Conservation (phyloP, 2,329 filamentous ascomycete genomes). For the Ophiostoma novo-ulmi region DNA sequence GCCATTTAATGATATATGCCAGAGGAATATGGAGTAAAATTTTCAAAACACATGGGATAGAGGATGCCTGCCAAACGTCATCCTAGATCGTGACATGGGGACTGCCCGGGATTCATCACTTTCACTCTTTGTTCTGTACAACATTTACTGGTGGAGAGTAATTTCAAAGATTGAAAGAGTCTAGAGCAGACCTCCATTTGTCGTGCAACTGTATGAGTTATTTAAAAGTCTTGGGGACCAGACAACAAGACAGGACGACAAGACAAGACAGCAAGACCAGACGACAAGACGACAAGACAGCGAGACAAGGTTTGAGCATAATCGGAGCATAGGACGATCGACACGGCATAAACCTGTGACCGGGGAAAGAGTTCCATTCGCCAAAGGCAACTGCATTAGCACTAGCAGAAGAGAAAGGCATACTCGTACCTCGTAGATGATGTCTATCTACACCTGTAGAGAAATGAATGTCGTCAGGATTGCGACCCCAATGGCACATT, state of each 20-base stretch:
- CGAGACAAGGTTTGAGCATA: conserved; percentile 1
- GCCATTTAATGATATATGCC: not conserved
- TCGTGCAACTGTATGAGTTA: conserved; percentile 1
- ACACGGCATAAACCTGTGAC: not conserved
- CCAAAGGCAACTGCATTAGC: conserved; percentile 17
- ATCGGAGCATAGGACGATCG: conserved; percentile 3
- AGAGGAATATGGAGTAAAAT: not conserved
- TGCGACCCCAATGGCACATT: not conserved
- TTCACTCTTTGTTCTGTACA: not conserved
- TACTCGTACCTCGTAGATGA: not conserved
- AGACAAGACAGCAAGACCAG: not conserved
- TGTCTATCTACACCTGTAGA: not conserved
- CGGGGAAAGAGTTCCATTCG: conserved; percentile 17
- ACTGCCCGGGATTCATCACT: not conserved
- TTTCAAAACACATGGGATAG: not conserved
- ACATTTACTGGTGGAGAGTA: not conserved
- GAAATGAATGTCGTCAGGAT: not conserved
- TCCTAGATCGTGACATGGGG: not conserved
- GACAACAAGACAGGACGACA: not conserved
- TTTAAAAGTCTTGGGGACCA: not conserved
- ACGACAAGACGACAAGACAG: not conserved
- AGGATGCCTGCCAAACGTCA: conserved; percentile 4
- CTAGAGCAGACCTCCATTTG: not conserved
- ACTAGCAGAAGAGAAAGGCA: not conserved
- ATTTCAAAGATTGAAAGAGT: not conserved